Base-by-base conservation (phyloP, 148 eudicot species). In the Camellia granthamiana region DNA sequence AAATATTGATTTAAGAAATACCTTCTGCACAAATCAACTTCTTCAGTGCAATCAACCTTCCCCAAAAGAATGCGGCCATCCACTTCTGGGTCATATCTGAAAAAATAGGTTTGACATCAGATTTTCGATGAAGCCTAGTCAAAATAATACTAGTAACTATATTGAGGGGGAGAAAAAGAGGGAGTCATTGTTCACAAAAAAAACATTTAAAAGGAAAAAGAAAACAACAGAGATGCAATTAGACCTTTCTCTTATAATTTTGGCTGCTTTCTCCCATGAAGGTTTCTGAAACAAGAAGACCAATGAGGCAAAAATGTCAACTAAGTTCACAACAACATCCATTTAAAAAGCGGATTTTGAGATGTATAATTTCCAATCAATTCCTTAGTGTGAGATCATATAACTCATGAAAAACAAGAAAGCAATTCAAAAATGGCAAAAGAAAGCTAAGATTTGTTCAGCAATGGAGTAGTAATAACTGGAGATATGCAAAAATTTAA, bases 11-110 rank as follows among this genome's bases (percentile, higher is more conserved):
- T 5, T 54, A 49, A 62, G 6, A 49, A 44, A 72, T 91, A 93
- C 98, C 97, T 96, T 85, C 88, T 87, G 78, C 99, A 96, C 88
- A 96, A 84, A 64, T 90, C 95, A 77, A 72, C 83, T 88, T 96
- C 94, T 83, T 78, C 88, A 61, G 98, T 96, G 86, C 99, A 96
- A 72, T 96, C 99, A 72, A 96, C 98, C 92, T 86, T 96, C 56
- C 87, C 99, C 94, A 96, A 47, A 73, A 90, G 87, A 84, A 96
- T 92, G 65, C 99, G 97, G 15, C 99, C 99, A 89, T 96, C 99
- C 80, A 84, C 79, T 82, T 91, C 98, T 15, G 95, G 98, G 78
- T 96, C 97, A 86, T 88, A 87, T 85, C 98, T 95, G 85, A 76
- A 87, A 30, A 80, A 70, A 69, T 78, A 73, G 79, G 68, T 38